Evolutionary conservation across 345 rosid species (phyloP).

Genomic region (Eucalyptus tenuipes): DNA sequence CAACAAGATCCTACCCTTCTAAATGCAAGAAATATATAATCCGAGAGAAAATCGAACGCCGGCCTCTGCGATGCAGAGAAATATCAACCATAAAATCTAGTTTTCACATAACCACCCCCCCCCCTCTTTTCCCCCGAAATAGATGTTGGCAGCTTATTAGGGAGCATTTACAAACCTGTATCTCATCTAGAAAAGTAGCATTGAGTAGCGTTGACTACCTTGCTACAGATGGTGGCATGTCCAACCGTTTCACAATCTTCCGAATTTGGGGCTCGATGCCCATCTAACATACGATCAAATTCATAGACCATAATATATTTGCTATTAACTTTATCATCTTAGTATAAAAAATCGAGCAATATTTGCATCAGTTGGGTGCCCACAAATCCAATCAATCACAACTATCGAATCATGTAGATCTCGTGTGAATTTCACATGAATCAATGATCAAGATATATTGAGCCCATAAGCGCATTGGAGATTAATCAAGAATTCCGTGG

Average conservation of each 20-base stretch:
- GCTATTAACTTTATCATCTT: too few species aligned
- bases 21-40: slow-evolving; percentile 34
- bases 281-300: slow-evolving; percentile 52
- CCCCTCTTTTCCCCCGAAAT: neutral
- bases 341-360: neutral
- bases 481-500: neutral
- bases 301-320: slow-evolving; percentile 3
- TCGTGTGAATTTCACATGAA: accelerated
- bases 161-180: slow-evolving; percentile 14
- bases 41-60: slow-evolving; percentile 34
- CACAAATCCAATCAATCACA: too few species aligned
- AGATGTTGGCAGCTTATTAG: neutral
- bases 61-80: slow-evolving; percentile 17
- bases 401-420: accelerated
- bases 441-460: neutral
- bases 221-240: slow-evolving; percentile 29
- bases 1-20: slow-evolving; percentile 29
- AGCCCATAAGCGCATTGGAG: neutral
- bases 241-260: slow-evolving; percentile 33
- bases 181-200: slow-evolving; percentile 40
- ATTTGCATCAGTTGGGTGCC: neutral
- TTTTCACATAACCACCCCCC: too few species aligned
- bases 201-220: slow-evolving; percentile 46
- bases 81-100: neutral
- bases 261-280: slow-evolving; percentile 50